These are phyloP conservation scores for Penicillium desertorum DNA, from an alignment of 495 filamentous ascomycete genomes.

Conservation along the genomic window DNA sequence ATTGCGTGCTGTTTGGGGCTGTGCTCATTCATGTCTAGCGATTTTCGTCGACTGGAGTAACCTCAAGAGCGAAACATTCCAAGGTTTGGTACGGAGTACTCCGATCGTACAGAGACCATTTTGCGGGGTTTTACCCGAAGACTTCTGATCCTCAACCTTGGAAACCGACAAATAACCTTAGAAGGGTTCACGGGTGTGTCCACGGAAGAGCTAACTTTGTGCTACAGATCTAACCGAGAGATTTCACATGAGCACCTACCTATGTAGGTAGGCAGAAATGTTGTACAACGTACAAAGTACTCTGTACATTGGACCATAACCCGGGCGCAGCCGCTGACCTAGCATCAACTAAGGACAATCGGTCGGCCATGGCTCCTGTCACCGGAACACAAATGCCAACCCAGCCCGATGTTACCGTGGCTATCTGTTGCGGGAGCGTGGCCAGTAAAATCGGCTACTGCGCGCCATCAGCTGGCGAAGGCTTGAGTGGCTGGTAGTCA, in stretches of 20 bases:
- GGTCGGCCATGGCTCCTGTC: slow-evolving; percentile 2
- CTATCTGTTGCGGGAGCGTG: slow-evolving; percentile 12
- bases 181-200: not conserved
- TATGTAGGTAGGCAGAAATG: not conserved
- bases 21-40: not conserved
- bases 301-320: not conserved
- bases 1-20: not conserved
- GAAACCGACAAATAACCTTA: not conserved
- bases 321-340: not conserved
- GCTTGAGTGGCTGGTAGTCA: slow-evolving; percentile 15
- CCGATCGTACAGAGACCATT: not conserved
- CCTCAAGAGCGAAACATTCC: not conserved
- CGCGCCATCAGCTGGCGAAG: slow-evolving; percentile 19
- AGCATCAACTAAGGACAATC: not conserved
- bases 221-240: not conserved
- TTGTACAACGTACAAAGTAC: not conserved
- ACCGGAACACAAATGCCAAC: slow-evolving; percentile 15
- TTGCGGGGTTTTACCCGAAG: not conserved
- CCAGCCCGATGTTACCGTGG: slow-evolving; percentile 29
- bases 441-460: slow-evolving; percentile 23
- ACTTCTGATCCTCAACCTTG: not conserved
- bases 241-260: not conserved
- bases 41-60: not conserved
- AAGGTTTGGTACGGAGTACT: not conserved
- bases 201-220: not conserved